phyloP scores from a whole-genome alignment of 192 early-diverging fungal species.

The Gonapodya prolifera region DNA sequence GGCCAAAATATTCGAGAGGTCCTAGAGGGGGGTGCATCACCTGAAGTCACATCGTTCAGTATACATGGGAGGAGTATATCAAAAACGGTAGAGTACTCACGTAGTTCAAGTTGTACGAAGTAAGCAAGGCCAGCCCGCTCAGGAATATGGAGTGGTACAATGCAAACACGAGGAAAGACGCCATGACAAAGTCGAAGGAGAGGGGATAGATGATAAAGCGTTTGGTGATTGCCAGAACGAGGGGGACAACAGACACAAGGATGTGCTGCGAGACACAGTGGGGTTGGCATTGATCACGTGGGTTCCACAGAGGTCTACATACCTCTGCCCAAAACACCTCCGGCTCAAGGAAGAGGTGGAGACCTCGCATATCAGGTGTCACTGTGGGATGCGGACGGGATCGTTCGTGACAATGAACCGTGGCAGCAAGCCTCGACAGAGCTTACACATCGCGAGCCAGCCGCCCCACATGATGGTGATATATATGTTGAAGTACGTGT shows the following conservation, averaged over 20 bases:
- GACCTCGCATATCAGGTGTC: conserved; percentile 36
- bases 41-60: background rate
- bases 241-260: conserved; percentile 24
- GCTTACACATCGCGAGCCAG: background rate
- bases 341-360: conserved; percentile 27
- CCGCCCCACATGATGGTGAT: conserved; percentile 41
- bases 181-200: conserved; percentile 25
- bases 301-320: no score
- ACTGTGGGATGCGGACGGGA: conserved; percentile 25
- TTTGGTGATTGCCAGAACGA: conserved; percentile 37
- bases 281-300: no score
- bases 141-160: conserved; percentile 37
- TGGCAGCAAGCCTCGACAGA: background rate
- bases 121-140: conserved; percentile 24
- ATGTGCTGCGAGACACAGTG: conserved; percentile 31
- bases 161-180: conserved; percentile 34
- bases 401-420: background rate
- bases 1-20: conserved; percentile 20
- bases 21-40: conserved; percentile 9
- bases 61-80: background rate
- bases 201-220: conserved; percentile 36
- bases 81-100: conserved; percentile 14
- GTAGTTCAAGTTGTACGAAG: conserved; percentile 35
- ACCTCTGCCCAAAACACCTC: conserved; percentile 39
- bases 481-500: conserved; percentile 29